Evolutionary conservation across 163 green algal genomes (phyloP), one percentile per base, ranked within the genome.

Genomic region (Chlamydomonas reinhardtii): DNA sequence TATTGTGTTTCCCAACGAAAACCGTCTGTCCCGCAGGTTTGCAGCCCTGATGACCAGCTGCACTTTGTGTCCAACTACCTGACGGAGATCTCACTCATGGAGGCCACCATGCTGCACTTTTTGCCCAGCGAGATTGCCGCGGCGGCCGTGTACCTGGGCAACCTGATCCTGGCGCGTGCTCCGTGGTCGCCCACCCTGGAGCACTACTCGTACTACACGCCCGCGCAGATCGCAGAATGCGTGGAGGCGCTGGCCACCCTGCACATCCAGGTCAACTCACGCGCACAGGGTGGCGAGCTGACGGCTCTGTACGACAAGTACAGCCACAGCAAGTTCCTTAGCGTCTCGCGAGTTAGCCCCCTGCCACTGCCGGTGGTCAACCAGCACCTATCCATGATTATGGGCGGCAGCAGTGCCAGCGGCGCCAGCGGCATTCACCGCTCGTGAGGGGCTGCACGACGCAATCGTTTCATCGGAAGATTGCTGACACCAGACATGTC

Each of bases 11-110:
- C n/a, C n/a, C n/a, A n/a, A n/a, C n/a, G n/a, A n/a, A n/a, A n/a
- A n/a, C n/a, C 11, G 43, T 54, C 11, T 54, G 43, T 54, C 43
- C 43, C 43, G 37, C 94, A 97, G 91, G 92, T 96, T 70, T 93
- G 90, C 84, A 92, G 87, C 83, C 90, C 92, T 20, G 91, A 95
- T 43, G 92, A 94, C 82, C 88, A 91, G 39, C 89, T 95, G 65
- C 90, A 95, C 85, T 95, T 93, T 76, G 83, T 94, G 29, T 90
- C 91, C 48, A 91, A 93, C 43, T 95, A 93, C 88, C 76, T 95
- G 34, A 89, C 88, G 27, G 92, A 95, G 89, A 80, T 93, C 34
- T 90, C 89, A 3, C 86, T 95, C 17, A 90, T 95, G 83, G 89
- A 94, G 73, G 83, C 92, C 70, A 70, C 39, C 68, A 86, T 93